A percentile compares a stretch with the other conserved stretches of the same genome.
phyloP scores from a whole-genome alignment of 2,329 filamentous ascomycete species.

The Penicillium sp. region DNA sequence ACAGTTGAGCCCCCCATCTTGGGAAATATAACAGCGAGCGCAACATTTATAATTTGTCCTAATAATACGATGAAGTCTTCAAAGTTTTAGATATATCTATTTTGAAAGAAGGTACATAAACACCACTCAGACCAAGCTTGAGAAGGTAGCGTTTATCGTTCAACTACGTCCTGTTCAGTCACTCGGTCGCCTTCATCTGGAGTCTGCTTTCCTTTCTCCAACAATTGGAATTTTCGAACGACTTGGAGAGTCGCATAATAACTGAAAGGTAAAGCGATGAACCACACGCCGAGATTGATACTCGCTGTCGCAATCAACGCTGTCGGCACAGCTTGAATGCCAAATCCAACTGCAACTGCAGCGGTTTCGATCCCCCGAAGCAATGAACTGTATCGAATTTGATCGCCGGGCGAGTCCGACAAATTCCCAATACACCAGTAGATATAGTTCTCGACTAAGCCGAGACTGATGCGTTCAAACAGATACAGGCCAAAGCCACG shows the following conservation, averaged over 20 bases:
- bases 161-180: background rate
- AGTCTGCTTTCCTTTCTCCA: background rate
- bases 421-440: slow-evolving; percentile 52
- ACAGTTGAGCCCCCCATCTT: no score
- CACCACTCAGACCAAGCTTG: background rate
- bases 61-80: background rate
- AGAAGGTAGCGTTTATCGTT: no score
- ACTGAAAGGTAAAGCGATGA: slow-evolving; percentile 46
- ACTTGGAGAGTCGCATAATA: slow-evolving; percentile 48
- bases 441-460: slow-evolving; percentile 48
- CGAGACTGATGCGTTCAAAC: slow-evolving; percentile 42
- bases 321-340: slow-evolving; percentile 48
- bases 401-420: slow-evolving; percentile 46
- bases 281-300: slow-evolving; percentile 48
- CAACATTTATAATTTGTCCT: background rate
- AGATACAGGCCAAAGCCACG: slow-evolving; percentile 48
- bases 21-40: no score
- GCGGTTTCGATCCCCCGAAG: slow-evolving; percentile 47
- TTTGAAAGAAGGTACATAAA: background rate
- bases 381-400: slow-evolving; percentile 49
- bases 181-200: background rate
- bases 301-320: slow-evolving; percentile 46
- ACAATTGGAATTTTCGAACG: slow-evolving; percentile 39
- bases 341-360: slow-evolving; percentile 45
- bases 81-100: no score